phyloP scores from a whole-genome alignment of 1,284 basidiomycete genomes.

The Tranzscheliella williamsii region DNA sequence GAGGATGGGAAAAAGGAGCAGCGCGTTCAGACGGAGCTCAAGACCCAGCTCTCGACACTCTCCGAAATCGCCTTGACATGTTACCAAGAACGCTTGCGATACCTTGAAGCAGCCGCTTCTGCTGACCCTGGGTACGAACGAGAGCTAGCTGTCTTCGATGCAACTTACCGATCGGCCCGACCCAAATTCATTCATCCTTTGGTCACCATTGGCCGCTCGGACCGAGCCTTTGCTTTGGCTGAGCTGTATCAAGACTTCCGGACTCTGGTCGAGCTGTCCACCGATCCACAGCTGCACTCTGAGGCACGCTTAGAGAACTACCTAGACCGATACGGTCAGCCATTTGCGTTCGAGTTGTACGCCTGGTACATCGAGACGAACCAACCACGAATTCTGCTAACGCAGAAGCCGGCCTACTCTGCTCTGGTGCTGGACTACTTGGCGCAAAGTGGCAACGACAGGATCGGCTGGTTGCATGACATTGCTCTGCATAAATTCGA shows the following conservation, averaged over 20 bases:
- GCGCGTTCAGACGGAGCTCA: constrained; percentile 60
- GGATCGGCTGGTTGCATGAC: constrained; percentile 84
- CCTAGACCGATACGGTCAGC: constrained; percentile 77
- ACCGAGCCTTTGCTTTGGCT: constrained; percentile 77
- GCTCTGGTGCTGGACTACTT: constrained; percentile 78
- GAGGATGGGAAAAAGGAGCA: constrained; percentile 46
- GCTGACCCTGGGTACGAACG: constrained; percentile 46
- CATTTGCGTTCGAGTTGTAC: constrained; percentile 85
- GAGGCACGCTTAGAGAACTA: constrained; percentile 67
- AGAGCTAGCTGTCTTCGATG: constrained; percentile 68
- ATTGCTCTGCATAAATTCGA: constrained; percentile 73
- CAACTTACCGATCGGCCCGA: constrained; percentile 71
- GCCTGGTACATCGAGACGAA: constrained; percentile 69
- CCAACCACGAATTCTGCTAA: constrained; percentile 74
- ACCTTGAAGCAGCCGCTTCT: constrained; percentile 45
- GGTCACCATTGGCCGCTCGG: constrained; percentile 71
- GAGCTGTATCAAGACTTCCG: constrained; percentile 83
- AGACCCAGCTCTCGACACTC: constrained; percentile 73
- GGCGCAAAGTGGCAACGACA: constrained; percentile 67
- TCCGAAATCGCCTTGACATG: constrained; percentile 61
- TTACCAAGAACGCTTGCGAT: constrained; percentile 61
- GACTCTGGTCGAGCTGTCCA: constrained; percentile 78
- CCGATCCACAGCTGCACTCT: constrained; percentile 63
- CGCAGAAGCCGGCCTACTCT: constrained; percentile 70
- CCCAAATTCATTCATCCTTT: constrained; percentile 76